Conservation (phyloP, 331 rosid species). For the Acacia pycnantha region DNA sequence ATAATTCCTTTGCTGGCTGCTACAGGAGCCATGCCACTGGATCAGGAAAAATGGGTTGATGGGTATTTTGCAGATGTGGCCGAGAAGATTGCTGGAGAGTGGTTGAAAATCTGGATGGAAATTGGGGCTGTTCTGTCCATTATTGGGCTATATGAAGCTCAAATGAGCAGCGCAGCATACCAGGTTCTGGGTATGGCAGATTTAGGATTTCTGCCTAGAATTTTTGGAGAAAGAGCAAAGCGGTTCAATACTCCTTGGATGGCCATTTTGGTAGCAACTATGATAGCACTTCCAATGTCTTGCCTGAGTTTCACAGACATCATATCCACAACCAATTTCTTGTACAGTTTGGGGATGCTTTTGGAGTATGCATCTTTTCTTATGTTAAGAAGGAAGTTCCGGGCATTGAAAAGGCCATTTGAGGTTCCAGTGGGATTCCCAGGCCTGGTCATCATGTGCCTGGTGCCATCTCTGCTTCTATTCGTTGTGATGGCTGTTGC, state of each 20-base stretch:
- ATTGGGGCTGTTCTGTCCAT: constrained; percentile 66
- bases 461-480: constrained; percentile 54
- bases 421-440: constrained; percentile 55
- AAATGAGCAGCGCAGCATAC: constrained; percentile 71
- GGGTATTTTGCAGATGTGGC: constrained; percentile 50
- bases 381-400: constrained; percentile 13
- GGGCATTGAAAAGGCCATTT: constrained; percentile 47
- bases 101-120: constrained; percentile 61
- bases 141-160: constrained; percentile 73
- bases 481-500: constrained; percentile 58
- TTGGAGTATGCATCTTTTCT: constrained; percentile 66
- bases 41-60: constrained; percentile 15
- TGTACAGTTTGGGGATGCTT: constrained; percentile 77
- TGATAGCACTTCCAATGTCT: constrained; percentile 41
- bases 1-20: constrained; percentile 19
- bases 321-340: constrained; percentile 51
- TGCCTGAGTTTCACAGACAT: constrained; percentile 43
- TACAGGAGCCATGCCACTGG: constrained; percentile 21
- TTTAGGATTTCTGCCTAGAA: constrained; percentile 56
- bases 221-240: constrained; percentile 47
- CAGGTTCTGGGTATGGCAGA: constrained; percentile 79
- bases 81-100: constrained; percentile 52
- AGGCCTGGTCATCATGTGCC: constrained; percentile 47
- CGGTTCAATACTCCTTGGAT: constrained; percentile 77
- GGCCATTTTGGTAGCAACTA: constrained; percentile 60